Conservation (phyloP, 2,329 filamentous ascomycete genomes). For the Colletotrichum paranaense region DNA sequence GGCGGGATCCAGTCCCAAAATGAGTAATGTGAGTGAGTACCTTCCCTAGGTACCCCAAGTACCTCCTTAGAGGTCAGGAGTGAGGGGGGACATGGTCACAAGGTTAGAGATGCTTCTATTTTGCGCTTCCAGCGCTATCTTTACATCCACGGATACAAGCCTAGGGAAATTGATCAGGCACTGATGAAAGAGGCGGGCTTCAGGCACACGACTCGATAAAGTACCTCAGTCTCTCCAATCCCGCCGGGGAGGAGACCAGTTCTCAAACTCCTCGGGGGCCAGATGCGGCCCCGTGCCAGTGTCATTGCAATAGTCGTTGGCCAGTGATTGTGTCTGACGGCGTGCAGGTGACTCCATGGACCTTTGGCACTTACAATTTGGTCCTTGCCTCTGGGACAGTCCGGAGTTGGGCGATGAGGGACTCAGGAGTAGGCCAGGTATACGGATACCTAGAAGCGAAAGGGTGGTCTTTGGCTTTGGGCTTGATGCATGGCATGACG, state of each 20-base stretch:
- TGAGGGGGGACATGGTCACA: not conserved
- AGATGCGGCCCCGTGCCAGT: constrained; percentile 13
- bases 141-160: not conserved
- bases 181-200: not conserved
- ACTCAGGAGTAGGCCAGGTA: no score
- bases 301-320: constrained; percentile 9
- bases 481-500: constrained; percentile 1
- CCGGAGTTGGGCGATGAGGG: not conserved
- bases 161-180: not conserved
- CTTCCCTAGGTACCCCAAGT: not conserved
- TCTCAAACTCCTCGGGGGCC: not conserved
- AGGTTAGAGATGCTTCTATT: not conserved
- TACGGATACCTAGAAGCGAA: no score
- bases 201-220: not conserved
- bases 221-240: not conserved
- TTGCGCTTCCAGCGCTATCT: not conserved
- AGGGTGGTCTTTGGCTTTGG: not conserved
- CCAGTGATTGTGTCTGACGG: constrained; percentile 10
- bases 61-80: no score
- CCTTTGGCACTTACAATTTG: not conserved
- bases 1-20: not conserved
- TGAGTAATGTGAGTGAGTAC: not conserved
- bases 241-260: not conserved
- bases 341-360: constrained; percentile 22
- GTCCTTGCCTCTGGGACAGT: not conserved